Evolutionary conservation across 306 rosid genomes (phyloP).

Genomic region (Pterocarpus macrocarpus): DNA sequence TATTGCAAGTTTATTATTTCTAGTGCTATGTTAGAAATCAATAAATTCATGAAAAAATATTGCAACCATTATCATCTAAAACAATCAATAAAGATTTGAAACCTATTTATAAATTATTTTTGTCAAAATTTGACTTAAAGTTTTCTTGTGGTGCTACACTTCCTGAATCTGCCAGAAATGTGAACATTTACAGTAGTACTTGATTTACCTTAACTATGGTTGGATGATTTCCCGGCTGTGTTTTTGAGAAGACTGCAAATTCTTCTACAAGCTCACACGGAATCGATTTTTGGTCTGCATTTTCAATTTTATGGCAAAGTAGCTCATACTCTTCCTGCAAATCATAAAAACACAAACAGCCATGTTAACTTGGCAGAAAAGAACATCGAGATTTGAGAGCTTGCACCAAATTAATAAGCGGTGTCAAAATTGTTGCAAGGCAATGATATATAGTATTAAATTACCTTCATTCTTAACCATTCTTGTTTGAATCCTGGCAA

Average conservation of each 20-base stretch:
- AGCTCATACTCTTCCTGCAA: slow-evolving; percentile 66
- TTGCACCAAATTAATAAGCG: neutral
- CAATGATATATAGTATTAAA: neutral
- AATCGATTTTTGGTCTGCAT: slow-evolving; percentile 37
- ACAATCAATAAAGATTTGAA: neutral
- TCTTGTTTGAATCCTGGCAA: slow-evolving; percentile 50
- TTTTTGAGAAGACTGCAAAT: slow-evolving; percentile 53
- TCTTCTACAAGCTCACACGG: slow-evolving; percentile 44
- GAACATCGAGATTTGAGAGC: neutral
- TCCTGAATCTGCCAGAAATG: neutral
- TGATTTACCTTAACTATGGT: slow-evolving; percentile 68
- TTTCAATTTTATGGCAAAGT: slow-evolving; percentile 57
- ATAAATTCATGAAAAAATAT: neutral
- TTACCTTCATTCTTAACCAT: slow-evolving; percentile 57
- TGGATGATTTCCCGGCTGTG: slow-evolving; percentile 57
- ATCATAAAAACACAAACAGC: neutral
- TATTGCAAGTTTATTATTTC: neutral
- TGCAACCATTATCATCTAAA: neutral
- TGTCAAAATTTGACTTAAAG: neutral
- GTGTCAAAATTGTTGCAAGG: neutral
- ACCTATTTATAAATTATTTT: neutral
- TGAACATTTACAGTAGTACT: neutral
- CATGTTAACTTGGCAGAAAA: neutral
- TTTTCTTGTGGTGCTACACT: neutral
- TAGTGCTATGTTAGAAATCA: neutral